Conservation (phyloP, 2,329 filamentous ascomycete genomes). For the Fusarium sp. region DNA sequence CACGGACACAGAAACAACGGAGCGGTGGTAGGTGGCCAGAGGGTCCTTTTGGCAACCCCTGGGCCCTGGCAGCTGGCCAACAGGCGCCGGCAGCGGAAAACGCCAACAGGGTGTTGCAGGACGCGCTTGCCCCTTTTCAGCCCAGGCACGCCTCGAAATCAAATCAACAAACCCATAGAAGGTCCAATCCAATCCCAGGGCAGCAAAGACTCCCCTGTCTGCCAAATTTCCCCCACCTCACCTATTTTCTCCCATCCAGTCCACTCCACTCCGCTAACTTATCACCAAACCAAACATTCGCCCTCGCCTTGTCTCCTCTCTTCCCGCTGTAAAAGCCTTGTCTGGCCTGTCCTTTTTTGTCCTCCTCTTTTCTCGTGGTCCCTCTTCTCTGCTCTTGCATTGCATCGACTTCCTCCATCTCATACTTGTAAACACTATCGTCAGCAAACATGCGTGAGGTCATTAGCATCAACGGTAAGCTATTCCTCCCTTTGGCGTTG, state of each 20-base stretch:
- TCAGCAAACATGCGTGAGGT: constrained; percentile 93
- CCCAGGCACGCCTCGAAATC: constrained; percentile 46
- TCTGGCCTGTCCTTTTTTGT: constrained; percentile 41
- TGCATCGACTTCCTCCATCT: constrained; percentile 46
- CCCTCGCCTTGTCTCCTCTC: constrained; percentile 41
- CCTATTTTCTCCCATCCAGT: constrained; percentile 53
- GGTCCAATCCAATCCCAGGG: constrained; percentile 40
- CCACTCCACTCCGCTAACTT: constrained; percentile 36
- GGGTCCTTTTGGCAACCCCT: constrained; percentile 16
- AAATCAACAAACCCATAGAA: constrained; percentile 50
- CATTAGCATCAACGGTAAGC: constrained; percentile 97
- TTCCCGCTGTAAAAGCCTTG: constrained; percentile 44
- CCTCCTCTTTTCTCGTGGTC: constrained; percentile 38
- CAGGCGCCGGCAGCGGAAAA: constrained; percentile 32
- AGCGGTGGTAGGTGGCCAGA: constrained; percentile 22
- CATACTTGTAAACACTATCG: constrained; percentile 37
- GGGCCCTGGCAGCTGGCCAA: constrained; percentile 33
- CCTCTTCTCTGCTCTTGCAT: constrained; percentile 47
- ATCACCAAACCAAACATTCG: constrained; percentile 43
- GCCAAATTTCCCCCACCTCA: constrained; percentile 57
- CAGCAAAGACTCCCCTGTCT: constrained; percentile 48
- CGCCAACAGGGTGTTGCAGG: constrained; percentile 38
- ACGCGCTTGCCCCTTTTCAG: constrained; percentile 50
- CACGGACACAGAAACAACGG: constrained; percentile 5
- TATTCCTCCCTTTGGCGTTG: constrained; percentile 40